These are phyloP conservation scores for Didymellaceae sp. DNA, from an alignment of 2,329 filamentous ascomycete species.

Conservation along the genomic window DNA sequence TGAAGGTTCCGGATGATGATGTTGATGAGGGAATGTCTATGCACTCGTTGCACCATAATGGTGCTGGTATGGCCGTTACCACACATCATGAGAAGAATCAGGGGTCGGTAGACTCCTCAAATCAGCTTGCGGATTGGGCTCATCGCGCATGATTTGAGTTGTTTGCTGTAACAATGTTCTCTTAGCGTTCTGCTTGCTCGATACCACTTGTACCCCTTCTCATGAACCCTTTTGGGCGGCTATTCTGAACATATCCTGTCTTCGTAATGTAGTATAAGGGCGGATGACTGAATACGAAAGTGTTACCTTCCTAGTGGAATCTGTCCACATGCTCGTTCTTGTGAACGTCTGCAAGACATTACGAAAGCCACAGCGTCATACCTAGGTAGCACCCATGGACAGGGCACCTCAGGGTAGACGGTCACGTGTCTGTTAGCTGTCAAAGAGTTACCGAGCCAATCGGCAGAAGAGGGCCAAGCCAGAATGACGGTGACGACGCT, in stretches of 20 bases:
- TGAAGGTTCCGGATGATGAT: constrained; percentile 54
- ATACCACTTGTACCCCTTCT: constrained; percentile 10
- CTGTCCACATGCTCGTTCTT: too few relatives aligned
- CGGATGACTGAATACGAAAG: constrained; percentile 2
- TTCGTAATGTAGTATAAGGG: constrained; percentile 10
- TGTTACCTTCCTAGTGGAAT: not conserved
- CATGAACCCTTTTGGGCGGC: not conserved
- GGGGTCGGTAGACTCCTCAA: constrained; percentile 43
- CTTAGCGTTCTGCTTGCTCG: constrained; percentile 1
- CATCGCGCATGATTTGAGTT: constrained; percentile 32
- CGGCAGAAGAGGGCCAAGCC: constrained; percentile 11
- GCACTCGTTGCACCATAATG: constrained; percentile 38
- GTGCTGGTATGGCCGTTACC: constrained; percentile 35
- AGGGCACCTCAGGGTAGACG: not conserved
- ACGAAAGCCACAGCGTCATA: constrained; percentile 10
- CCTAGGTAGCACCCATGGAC: too few relatives aligned
- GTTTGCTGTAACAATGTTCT: not conserved
- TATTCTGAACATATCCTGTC: not conserved
- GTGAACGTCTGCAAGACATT: too few relatives aligned
- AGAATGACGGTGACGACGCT: constrained; percentile 13
- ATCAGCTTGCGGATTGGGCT: constrained; percentile 46
- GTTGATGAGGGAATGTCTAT: constrained; percentile 46
- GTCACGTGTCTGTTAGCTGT: constrained; percentile 10
- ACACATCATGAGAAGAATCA: constrained; percentile 48
- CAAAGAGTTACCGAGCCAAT: constrained; percentile 13